Percentiles rank a stretch among this genome's conserved stretches.
Conservation (phyloP, 768 basidiomycete genomes). For the Tricholoma sp. region DNA sequence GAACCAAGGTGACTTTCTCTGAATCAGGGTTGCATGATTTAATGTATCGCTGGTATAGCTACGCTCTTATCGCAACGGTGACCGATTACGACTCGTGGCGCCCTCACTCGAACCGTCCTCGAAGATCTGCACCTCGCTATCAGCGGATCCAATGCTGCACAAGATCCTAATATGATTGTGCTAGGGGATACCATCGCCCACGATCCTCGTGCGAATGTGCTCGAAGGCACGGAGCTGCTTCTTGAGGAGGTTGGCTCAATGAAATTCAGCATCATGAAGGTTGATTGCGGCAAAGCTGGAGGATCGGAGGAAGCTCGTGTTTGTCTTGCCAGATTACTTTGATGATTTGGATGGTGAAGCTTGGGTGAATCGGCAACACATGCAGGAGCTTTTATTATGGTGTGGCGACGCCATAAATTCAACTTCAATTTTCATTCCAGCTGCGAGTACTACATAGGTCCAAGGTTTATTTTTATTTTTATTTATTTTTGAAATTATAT, state of each 20-base stretch:
- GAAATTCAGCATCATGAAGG: slow-evolving; percentile 75
- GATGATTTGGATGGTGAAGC: slow-evolving; percentile 7
- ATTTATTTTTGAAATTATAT: too few species aligned
- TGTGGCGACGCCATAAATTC: too few species aligned
- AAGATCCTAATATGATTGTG: too few species aligned
- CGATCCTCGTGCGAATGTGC: not conserved
- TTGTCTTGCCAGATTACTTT: slow-evolving; percentile 78
- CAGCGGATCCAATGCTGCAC: too few species aligned
- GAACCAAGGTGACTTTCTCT: slow-evolving; percentile 75
- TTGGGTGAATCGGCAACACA: not conserved
- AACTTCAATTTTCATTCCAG: too few species aligned
- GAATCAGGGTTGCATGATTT: slow-evolving; percentile 29
- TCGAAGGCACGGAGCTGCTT: slow-evolving; percentile 34
- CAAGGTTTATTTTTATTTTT: too few species aligned
- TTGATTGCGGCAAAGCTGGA: slow-evolving; percentile 48
- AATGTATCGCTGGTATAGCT: too few species aligned
- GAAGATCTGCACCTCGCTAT: slow-evolving; percentile 62
- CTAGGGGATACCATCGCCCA: not conserved
- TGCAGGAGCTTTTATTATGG: too few species aligned
- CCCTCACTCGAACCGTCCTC: slow-evolving; percentile 58
- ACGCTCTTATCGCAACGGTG: too few species aligned
- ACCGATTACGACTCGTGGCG: too few species aligned
- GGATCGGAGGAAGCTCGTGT: slow-evolving; percentile 66
- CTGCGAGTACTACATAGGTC: too few species aligned
- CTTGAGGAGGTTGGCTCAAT: slow-evolving; percentile 76